Base-by-base conservation (phyloP, 129 eudicot species). In the Flaveria ramosissima region DNA sequence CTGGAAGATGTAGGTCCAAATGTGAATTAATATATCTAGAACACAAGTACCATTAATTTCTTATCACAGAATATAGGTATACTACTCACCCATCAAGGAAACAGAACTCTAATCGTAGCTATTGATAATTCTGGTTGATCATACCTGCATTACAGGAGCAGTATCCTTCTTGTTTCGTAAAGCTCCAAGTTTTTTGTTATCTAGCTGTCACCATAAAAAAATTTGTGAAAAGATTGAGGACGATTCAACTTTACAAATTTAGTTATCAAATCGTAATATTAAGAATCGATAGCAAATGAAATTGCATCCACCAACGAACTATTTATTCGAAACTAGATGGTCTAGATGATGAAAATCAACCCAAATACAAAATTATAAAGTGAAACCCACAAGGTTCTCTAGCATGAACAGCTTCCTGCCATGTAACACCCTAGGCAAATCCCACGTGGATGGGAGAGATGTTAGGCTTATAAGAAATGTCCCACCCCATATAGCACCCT, bases 141-240 rank as follows among this genome's bases (percentile, higher is more conserved):
- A 51, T 74, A 94, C 98, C 98, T 94, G 98, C 97, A 94, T 70
- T 60, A 86, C 93, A 5, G 97, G 96, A 69, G 89, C 71, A 52
- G 74, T 78, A 20, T 89, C 96, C 77, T 89, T 89, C 46, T 80
- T 84, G 84, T 86, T 89, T 12, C 68, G 80, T 68, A 92, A 83
- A 72, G 87, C 86, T 80, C 89, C 93, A 70, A 92, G 91, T 76
- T 86, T 92, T 70, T 78, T 84, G 76, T 89, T 92, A 84, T 92
- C 97, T 73, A 89, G 74, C 94, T 89, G 88, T 9, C 43, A 84
- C 62, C 69, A 13, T 30, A 0, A 53, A 30, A 50, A 52, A 11
- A 73, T 17, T 24, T 56, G 11, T 53, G 1, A 67, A 43, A 57
- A 55, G 8, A 64, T n/a, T 6, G 11, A 41, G 26, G 51, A 17